These are phyloP conservation scores for Phaffia australis DNA, from an alignment of 768 basidiomycete species.

Conservation along the genomic window DNA sequence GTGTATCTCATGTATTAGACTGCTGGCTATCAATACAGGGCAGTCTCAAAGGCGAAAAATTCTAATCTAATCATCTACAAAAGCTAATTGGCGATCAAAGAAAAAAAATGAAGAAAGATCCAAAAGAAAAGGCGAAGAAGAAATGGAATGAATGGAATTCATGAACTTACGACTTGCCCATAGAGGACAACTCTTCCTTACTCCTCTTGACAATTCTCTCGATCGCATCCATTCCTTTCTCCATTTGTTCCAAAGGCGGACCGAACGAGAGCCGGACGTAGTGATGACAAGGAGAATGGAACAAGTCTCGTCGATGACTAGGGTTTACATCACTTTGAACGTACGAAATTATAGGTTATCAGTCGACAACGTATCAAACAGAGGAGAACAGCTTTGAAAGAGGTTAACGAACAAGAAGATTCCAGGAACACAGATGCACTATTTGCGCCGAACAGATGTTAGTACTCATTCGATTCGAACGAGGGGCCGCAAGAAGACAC, in stretches of 20 bases:
- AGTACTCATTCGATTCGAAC: background rate
- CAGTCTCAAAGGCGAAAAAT: too few species aligned
- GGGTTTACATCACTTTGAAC: conserved; percentile 11
- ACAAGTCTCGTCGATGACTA: conserved; percentile 7
- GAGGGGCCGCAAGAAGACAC: background rate
- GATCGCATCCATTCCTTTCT: conserved; percentile 22
- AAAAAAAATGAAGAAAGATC: too few species aligned
- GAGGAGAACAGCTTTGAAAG: background rate
- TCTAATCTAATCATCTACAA: too few species aligned
- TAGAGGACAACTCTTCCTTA: background rate
- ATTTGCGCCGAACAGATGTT: background rate
- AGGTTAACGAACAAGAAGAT: conserved; percentile 1
- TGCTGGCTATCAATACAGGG: too few species aligned
- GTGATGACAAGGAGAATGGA: conserved; percentile 17
- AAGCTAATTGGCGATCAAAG: too few species aligned
- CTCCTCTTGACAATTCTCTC: conserved; percentile 9
- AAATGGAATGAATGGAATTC: too few species aligned
- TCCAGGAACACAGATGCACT: conserved; percentile 11
- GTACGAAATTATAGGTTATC: too few species aligned
- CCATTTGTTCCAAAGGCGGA: conserved; percentile 15
- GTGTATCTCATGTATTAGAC: too few species aligned
- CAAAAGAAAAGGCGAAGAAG: too few species aligned
- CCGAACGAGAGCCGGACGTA: conserved; percentile 13
- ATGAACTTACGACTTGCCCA: too few species aligned
- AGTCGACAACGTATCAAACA: too few species aligned